A percentile compares a stretch with the other conserved stretches of the same genome.
These are phyloP conservation scores for Betula pendula DNA, from an alignment of 306 rosid genomes.

Conservation along the genomic window DNA sequence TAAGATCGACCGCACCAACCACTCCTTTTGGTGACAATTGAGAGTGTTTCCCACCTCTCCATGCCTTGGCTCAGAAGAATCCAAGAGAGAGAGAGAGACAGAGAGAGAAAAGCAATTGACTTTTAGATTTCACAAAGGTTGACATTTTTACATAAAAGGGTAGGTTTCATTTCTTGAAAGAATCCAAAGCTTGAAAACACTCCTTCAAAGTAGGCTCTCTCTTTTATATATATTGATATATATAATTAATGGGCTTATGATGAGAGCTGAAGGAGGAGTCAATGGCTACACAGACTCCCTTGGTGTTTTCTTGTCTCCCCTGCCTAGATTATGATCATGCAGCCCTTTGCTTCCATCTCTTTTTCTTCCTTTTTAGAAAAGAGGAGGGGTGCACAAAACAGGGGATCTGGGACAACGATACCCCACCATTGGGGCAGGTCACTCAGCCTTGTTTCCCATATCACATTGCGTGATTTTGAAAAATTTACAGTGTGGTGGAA, in stretches of 20 bases:
- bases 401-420: slow-evolving; percentile 40
- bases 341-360: slow-evolving; percentile 38
- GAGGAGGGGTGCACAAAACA: slow-evolving; percentile 21
- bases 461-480: slow-evolving; percentile 44
- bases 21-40: slow-evolving; percentile 51
- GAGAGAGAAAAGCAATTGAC: slow-evolving; percentile 60
- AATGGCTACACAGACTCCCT: slow-evolving; percentile 72
- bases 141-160: slow-evolving; percentile 56
- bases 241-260: slow-evolving; percentile 39
- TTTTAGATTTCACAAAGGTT: slow-evolving; percentile 68
- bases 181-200: slow-evolving; percentile 72
- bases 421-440: slow-evolving; percentile 61
- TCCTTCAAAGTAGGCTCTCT: slow-evolving; percentile 26
- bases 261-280: slow-evolving; percentile 54
- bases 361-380: slow-evolving; percentile 30
- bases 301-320: slow-evolving; percentile 86
- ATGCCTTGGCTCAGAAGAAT: slow-evolving; percentile 83
- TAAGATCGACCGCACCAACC: slow-evolving; percentile 61
- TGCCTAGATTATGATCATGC: slow-evolving; percentile 48
- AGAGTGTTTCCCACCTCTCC: slow-evolving; percentile 88
- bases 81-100: slow-evolving; percentile 44
- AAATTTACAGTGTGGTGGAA: slow-evolving; percentile 47
- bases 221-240: background rate
- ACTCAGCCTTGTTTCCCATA: slow-evolving; percentile 44
- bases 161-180: slow-evolving; percentile 47